Base-by-base conservation (phyloP, 148 eudicot genomes). In the Fagopyrum tataricum region DNA sequence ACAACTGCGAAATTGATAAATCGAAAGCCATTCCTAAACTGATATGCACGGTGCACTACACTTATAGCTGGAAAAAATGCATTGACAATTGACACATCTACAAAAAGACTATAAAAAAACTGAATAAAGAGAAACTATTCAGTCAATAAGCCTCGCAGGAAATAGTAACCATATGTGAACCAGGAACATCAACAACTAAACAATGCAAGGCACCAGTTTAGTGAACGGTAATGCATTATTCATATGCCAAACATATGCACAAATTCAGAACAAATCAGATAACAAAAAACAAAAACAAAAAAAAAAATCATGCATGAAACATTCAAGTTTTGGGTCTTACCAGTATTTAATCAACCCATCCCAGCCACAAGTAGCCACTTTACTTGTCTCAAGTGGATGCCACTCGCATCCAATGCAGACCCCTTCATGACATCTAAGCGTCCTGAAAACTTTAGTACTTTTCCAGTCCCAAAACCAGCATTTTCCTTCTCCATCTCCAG, bases 391-490 rank as follows among this genome's bases (percentile, higher is more conserved):
- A 85, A 94, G 79, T 1, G 98, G 98, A 85, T 94, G 97, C 98
- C 98, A 94, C 74, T 88, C 93, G 67, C 81, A 77, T 42, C 98
- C 98, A 76, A 94, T 91, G 78, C 93, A 88, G 70, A 91, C 98
- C 43, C 96, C 93, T 20, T 94, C 96, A 48, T 94, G 98, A 72
- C 98, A 94, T 83, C 82, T 94, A 41, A 94, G 77, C 18, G 93
- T 85, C 79, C 90, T 88, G 71, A 89, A 91, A 11, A 91, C 97
- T 82, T 91, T 94, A 77, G 93, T 89, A 80, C 87, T 89, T 80
- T 94, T 94, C 98, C 98, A 94, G 72, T 95, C 90, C 98, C 98
- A 95, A 88, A 86, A 94, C 98, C 98, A 91, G 88, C 93, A 91
- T 73, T 78, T 88, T 8, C 98, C 98, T 74, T 91, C 98, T 58